Evolutionary conservation across 768 basidiomycete genomes (phyloP), one percentile per base, ranked within the genome.

Genomic region (Filobasidium wieringae): DNA sequence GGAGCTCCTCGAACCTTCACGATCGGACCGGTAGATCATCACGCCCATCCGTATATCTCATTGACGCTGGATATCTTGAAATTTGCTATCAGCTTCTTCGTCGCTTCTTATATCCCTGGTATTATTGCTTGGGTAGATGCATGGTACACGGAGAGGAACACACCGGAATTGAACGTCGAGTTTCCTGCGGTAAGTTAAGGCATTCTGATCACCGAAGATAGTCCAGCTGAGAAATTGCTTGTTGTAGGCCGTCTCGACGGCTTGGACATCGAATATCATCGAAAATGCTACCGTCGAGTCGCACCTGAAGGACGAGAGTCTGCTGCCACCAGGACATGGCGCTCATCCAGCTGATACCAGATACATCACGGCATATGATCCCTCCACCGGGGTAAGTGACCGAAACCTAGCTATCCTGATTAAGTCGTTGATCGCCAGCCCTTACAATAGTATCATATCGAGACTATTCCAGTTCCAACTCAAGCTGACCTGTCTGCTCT

Each of bases 361-460:
- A 39, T 89, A 86, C 68, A 85, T 96, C 59, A 97, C 93, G 1
- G 84, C 85, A 69, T 97, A 82, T 65, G 93, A 96, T 72, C 93
- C 93, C 14, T 83, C 90, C 3, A 92, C 87, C 14, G 84, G 83
- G 22, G 72, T 73, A 45, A 61, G 72, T 68, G 9, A 3, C n/a
- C 19, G 45, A 47, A 33, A 32, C 51, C 22, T 24, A n/a, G n/a
- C 17, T 22, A 3, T n/a, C n/a, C 32, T 32, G 26, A 27, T 12
- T 12, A 36, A 7, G 29, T 43, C 14, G 17, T n/a, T 33, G 14
- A 39, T 31, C 0, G 24, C 8, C 26, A 7, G 15, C 54, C 22
- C 34, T 31, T 12, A 26, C 15, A 8, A n/a, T 53, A 73, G 72
- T 78, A 86, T 37, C 89, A 92, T 66, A 78, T 95, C 51, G 80